phyloP scores from a whole-genome alignment of 1,284 basidiomycete genomes.

The Leccinum fallax region DNA sequence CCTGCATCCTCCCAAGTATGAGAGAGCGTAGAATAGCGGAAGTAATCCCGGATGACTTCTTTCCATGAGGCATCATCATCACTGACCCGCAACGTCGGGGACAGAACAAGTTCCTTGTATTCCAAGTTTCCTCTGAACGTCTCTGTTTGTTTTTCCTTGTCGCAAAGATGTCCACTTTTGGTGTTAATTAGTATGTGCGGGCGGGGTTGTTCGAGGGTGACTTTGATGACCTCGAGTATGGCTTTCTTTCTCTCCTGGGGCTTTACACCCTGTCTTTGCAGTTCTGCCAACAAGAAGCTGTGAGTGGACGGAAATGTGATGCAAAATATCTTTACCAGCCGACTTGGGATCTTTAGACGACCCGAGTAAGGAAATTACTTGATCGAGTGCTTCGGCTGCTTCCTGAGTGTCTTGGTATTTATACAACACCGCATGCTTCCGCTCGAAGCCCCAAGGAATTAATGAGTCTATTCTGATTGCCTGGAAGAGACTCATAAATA shows the following conservation, averaged over 20 bases:
- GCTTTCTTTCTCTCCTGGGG: slow-evolving; percentile 11
- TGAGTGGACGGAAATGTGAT: neutral
- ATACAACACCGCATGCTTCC: slow-evolving; percentile 17
- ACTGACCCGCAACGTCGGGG: neutral
- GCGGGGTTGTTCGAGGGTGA: slow-evolving; percentile 10
- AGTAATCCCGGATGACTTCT: slow-evolving; percentile 13
- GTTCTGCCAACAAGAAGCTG: neutral
- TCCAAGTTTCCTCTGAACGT: slow-evolving; percentile 14
- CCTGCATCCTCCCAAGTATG: slow-evolving; percentile 23
- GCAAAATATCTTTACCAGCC: slow-evolving; percentile 9
- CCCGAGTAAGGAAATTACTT: neutral
- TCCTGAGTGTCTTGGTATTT: slow-evolving; percentile 11
- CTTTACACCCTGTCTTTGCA: slow-evolving; percentile 7
- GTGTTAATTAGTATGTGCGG: slow-evolving; percentile 20
- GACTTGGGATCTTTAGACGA: neutral
- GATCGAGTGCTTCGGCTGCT: slow-evolving; percentile 12
- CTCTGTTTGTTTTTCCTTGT: slow-evolving; percentile 10
- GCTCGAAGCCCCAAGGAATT: slow-evolving; percentile 6
- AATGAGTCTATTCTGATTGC: slow-evolving; percentile 15
- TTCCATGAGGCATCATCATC: neutral
- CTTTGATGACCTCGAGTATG: slow-evolving; percentile 4
- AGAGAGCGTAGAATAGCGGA: slow-evolving; percentile 28
- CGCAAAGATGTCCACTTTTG: slow-evolving; percentile 17
- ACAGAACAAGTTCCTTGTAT: slow-evolving; percentile 18
- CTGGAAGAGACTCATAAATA: slow-evolving; percentile 1